Evolutionary conservation across 768 basidiomycete species (phyloP), one percentile per base, ranked within the genome.

Genomic region (Mrakia gelida): DNA sequence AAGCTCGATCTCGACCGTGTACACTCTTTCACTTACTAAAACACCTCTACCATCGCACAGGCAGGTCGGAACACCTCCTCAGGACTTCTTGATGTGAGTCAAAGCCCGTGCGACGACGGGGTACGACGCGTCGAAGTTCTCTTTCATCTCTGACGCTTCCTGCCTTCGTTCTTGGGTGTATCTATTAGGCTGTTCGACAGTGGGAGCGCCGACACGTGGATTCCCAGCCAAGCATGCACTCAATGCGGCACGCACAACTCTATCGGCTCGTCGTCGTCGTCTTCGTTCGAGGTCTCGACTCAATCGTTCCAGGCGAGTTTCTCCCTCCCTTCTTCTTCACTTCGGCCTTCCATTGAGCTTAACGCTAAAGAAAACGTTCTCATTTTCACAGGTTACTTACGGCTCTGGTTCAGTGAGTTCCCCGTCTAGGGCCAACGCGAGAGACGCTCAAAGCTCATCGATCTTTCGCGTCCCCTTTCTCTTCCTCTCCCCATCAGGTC

Each of bases 401-500:
- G 67, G 67, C 3, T 41, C 34, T 23, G 67, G 67, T n/a, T 16
- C 67, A 9, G 67, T 59, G n/a, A 21, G 54, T 56, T 15, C 9
- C 9, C 9, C 54, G 2, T 56, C 54, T 10, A 7, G 7, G 1
- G 16, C 54, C 21, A 13, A 1, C 54, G 54, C 18, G 54, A 21
- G 21, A 56, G 54, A 56, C 2, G 23, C 10, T 23, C 6, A 1
- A n/a, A 56, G 26, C 23, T n/a, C 10, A 56, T 26, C 26, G 23
- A 56, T 5, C 18, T n/a, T 15, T 56, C 23, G 54, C 45, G 45
- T 15, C 2, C 11, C 2, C 23, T 56, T n/a, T 56, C 23, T 21
- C 23, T 56, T 56, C 23, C 23, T 56, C 54, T 56, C 54, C 26
- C 23, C 54, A 13, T 26, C 54, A 56, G 54, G 54, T 93, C n/a